Base-by-base conservation (phyloP, 1,284 basidiomycete species). In the Leccinum subfulvum region DNA sequence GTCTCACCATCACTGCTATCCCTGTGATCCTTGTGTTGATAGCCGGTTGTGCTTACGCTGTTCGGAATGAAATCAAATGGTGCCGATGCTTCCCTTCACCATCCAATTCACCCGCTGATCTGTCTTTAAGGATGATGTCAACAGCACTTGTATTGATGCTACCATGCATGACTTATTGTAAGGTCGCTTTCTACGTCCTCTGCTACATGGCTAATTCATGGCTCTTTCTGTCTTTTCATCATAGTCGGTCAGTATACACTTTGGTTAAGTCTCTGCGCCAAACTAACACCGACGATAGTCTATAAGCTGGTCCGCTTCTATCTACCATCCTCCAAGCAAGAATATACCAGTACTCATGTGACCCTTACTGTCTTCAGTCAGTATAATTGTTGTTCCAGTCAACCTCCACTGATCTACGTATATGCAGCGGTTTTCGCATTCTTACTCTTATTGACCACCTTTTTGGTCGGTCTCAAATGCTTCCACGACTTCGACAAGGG, bases 221-320 rank as follows among this genome's bases (percentile, higher is more conserved):
- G 33, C 4, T 11, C 41, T 30, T 26, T 35, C 44, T 18, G 18
- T 59, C 51, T 16, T 13, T 13, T 49, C 47, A 49, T 49, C 26
- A 7, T 65, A 87, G 87, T 90, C 23, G 63, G 73, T 72, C 56
- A 65, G 74, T 61, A 47, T 26, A 55, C 2, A n/a, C 35, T 52
- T 52, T 1, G 14, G 11, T 30, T 47, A 28, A 13, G 10, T 6
- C 54, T 21, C 14, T 23, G 61, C 16, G 44, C 44, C 60, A 49
- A 71, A 39, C 39, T 61, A 16, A 16, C n/a, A 60, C 61, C 13
- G 5, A 35, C 55, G 33, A 62, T 39, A 91, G 90, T 91, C 60
- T 94, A 89, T 75, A 94, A 94, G 72, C 82, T 94, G 28, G 84
- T 88, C 61, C 85, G 91, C 33, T 90, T 93, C 78, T 94, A 90